A percentile compares a stretch with the other conserved stretches of the same genome.
phyloP scores from a whole-genome alignment of 164 flowering plant species.

The Stephania japonica region DNA sequence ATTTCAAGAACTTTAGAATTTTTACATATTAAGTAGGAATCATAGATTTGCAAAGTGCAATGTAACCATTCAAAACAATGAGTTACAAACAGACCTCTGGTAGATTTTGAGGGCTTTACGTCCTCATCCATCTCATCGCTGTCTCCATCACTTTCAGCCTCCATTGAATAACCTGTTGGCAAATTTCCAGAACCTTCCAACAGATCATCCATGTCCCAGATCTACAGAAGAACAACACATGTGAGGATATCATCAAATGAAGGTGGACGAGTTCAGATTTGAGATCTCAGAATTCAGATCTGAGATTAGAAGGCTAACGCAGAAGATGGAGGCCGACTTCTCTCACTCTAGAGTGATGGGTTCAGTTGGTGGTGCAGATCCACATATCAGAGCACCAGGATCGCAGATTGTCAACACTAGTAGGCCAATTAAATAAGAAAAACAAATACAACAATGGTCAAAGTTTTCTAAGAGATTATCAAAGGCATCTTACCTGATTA shows the following conservation, averaged over 20 bases:
- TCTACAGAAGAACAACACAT: slow-evolving; percentile 26
- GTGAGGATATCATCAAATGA: neutral
- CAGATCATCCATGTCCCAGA: slow-evolving; percentile 63
- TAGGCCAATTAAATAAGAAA: neutral
- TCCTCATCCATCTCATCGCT: slow-evolving; percentile 63
- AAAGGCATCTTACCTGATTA: slow-evolving; percentile 63
- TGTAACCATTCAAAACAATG: neutral
- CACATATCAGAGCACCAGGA: neutral
- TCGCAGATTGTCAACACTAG: neutral
- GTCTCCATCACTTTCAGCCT: slow-evolving; percentile 28
- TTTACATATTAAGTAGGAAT: neutral
- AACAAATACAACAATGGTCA: neutral
- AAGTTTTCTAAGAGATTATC: neutral
- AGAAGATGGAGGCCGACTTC: no score
- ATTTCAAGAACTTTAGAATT: neutral
- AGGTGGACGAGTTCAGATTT: neutral
- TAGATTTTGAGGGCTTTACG: slow-evolving; percentile 23
- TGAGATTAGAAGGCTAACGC: no score
- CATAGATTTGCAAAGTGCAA: no score
- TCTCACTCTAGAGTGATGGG: no score
- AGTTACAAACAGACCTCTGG: slow-evolving; percentile 30
- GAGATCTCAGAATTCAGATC: no score
- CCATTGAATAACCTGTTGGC: slow-evolving; percentile 20
- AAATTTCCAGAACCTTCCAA: slow-evolving; percentile 32
- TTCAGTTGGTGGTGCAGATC: no score